A percentile compares a stretch with the other conserved stretches of the same genome.
Conservation (phyloP, 805 yeast species). For the Wickerhamomyces ciferrii region DNA sequence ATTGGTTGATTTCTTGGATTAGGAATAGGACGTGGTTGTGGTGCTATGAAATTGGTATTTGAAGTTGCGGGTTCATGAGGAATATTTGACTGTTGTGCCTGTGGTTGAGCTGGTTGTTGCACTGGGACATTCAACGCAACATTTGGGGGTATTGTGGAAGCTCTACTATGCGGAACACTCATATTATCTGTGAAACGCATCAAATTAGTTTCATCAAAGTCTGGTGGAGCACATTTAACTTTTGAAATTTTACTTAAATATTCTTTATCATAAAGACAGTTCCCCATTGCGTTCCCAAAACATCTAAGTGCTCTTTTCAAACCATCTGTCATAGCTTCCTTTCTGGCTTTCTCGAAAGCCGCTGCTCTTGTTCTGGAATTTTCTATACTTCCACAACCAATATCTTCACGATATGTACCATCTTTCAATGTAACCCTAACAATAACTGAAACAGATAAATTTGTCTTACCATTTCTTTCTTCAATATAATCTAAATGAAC, state of each 20-base stretch:
- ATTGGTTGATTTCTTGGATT: background rate
- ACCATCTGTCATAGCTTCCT: constrained; percentile 82
- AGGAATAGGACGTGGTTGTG: background rate
- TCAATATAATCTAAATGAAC: constrained; percentile 70
- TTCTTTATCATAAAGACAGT: constrained; percentile 76
- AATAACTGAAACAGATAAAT: constrained; percentile 66
- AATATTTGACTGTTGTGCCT: background rate
- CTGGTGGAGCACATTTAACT: constrained; percentile 39
- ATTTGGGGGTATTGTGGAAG: constrained; percentile 10
- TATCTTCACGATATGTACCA: constrained; percentile 78
- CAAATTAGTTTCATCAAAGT: constrained; percentile 36
- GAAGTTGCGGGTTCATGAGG: background rate
- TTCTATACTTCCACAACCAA: constrained; percentile 81
- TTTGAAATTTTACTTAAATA: constrained; percentile 43
- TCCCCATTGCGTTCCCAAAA: constrained; percentile 80
- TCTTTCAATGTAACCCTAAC: constrained; percentile 70
- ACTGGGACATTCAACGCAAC: background rate
- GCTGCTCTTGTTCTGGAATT: constrained; percentile 65
- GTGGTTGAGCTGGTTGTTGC: background rate
- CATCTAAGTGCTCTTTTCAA: constrained; percentile 72
- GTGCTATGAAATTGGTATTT: background rate
- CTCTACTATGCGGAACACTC: constrained; percentile 7
- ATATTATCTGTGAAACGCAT: constrained; percentile 25
- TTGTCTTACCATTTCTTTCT: constrained; percentile 49
- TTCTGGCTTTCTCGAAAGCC: constrained; percentile 81